Evolutionary conservation across 352 stramenopile genomes (phyloP), one percentile per base, ranked within the genome.

Genomic region (Phytophthora ramorum): DNA sequence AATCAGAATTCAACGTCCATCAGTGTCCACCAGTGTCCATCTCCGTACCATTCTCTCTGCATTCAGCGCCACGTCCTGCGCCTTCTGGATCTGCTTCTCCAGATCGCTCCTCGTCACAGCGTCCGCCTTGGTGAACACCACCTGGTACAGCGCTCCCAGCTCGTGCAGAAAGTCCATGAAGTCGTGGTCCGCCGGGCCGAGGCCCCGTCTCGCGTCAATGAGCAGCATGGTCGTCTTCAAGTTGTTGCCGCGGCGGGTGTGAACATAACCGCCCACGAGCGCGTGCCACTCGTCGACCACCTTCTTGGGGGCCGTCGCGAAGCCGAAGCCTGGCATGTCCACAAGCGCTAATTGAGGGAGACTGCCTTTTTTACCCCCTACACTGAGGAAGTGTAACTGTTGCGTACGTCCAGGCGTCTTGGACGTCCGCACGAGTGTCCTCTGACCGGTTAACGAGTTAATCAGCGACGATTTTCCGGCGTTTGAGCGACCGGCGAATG

Each of bases 51-150:
- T 83, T 38, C 84, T 73, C 28, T 87, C 73, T 4, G 83, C 73
- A 49, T 58, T 74, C 17, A 79, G 38, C 4, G 80, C 80, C 28
- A 83, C 69, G 0, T 83, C 57, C 22, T 84, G 74, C 13, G 82
- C 84, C 32, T 85, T 82, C 8, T 79, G 34, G 20, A 93, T 76
- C 44, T 83, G 50, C 50, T 76, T 79, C 43, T 80, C 75, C 32
- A 93, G 54, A 17, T 87, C 80, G 1, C 46, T 60, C 7, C 69
- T 53, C 14, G 75, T 79, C 44, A 88, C 73, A 10, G 83, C 57
- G 66, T 98, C 92, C 9, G 81, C 86, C 68, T 98, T 98, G 12
- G 92, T 98, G 55, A 98, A 89, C 30, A 98, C 87, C 20, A 97
- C 76, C 52, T 97, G 90, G 71, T 97, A 97, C 35, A 90, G 63